A percentile compares a stretch with the other conserved stretches of the same genome.
Evolutionary conservation across 169 alveolate genomes (phyloP).

Genomic region (Cystoisospora suis): DNA sequence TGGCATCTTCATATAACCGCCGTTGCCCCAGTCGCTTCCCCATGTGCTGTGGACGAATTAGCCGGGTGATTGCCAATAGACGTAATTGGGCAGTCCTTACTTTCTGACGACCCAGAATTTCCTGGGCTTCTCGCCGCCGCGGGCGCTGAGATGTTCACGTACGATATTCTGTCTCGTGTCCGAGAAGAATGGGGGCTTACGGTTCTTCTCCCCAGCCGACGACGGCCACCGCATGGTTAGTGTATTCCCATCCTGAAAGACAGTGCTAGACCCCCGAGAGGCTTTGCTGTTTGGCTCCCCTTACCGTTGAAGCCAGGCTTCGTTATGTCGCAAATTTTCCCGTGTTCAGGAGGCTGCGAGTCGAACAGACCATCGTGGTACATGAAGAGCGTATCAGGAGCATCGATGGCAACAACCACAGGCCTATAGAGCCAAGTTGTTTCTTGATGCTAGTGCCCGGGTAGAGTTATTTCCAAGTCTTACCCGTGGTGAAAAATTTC

Average conservation of each 20-base stretch:
- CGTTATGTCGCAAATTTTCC: slow-evolving; percentile 83
- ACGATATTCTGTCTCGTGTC: too few relatives aligned
- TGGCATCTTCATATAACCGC: slow-evolving; percentile 84
- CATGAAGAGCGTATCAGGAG: slow-evolving; percentile 76
- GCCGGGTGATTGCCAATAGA: not conserved
- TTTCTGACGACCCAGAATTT: slow-evolving; percentile 87
- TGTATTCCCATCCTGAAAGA: slow-evolving; percentile 88
- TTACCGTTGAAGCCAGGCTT: slow-evolving; percentile 79
- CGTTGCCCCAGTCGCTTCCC: slow-evolving; percentile 91
- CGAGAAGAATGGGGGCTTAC: too few relatives aligned
- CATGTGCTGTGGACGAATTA: slow-evolving; percentile 86
- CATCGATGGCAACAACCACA: slow-evolving; percentile 82
- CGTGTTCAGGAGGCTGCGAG: slow-evolving; percentile 73
- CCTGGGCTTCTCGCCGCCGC: slow-evolving; percentile 35
- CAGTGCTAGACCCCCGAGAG: not conserved
- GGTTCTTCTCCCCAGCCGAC: slow-evolving; percentile 91
- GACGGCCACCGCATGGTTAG: slow-evolving; percentile 87
- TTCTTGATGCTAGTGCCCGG: too few relatives aligned
- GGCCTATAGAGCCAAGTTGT: slow-evolving; percentile 66
- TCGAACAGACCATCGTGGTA: slow-evolving; percentile 72
- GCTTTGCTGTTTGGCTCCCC: not conserved
- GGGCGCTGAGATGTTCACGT: too few relatives aligned
- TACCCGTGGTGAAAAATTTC: slow-evolving; percentile 70
- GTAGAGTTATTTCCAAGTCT: not conserved
- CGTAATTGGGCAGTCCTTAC: slow-evolving; percentile 16